A percentile compares a stretch with the other conserved stretches of the same genome.
Conservation (phyloP, 345 rosid species). For the Orychophragmus violaceus region DNA sequence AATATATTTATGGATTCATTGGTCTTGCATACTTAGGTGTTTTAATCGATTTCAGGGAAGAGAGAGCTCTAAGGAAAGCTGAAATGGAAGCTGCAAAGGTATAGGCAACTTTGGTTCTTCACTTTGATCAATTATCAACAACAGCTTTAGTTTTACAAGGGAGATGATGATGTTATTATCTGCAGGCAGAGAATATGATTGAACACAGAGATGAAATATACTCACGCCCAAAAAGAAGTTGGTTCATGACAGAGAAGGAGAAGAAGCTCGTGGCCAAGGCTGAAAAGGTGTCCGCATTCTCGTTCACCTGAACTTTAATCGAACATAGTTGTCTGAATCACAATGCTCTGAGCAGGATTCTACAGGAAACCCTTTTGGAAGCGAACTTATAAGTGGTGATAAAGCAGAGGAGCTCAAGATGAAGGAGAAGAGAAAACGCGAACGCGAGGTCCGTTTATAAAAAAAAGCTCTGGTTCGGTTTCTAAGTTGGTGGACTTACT, state of each 20-base stretch:
- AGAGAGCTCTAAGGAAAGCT: conserved; percentile 82
- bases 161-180: conserved; percentile 8
- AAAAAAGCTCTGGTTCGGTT: not conserved
- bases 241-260: conserved; percentile 90
- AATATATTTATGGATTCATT: not conserved
- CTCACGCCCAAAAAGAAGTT: conserved; percentile 84
- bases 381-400: conserved; percentile 68
- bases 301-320: not conserved
- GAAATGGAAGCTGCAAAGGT: conserved; percentile 97
- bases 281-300: conserved; percentile 44
- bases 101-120: not conserved
- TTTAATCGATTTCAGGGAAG: conserved; percentile 55
- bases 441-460: conserved; percentile 61
- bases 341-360: conserved; percentile 42
- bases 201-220: conserved; percentile 76
- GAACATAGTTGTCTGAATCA: not conserved
- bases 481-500: conserved; percentile 9
- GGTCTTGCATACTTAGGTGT: conserved; percentile 6
- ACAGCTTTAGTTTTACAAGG: not conserved
- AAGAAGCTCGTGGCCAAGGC: conserved; percentile 65
- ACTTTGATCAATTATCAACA: not conserved
- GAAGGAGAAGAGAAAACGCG: conserved; percentile 91
- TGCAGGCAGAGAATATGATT: conserved; percentile 92
- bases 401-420: conserved; percentile 81
- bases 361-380: conserved; percentile 44